These are phyloP conservation scores for Aspergillus novofumigatus DNA, from an alignment of 2,329 filamentous ascomycete species.

Conservation along the genomic window DNA sequence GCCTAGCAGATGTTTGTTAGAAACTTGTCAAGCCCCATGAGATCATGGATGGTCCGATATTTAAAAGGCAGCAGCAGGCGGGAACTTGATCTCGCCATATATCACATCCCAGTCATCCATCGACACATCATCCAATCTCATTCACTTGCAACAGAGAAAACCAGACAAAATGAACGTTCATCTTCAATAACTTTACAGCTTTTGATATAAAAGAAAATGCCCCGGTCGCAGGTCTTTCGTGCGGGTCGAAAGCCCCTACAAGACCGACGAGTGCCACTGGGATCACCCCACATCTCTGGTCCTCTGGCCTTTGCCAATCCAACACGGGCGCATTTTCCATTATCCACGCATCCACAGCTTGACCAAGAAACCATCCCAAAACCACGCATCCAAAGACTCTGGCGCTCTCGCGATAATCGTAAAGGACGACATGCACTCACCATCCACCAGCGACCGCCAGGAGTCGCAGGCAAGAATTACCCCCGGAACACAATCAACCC, in stretches of 20 bases:
- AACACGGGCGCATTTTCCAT: slow-evolving; percentile 39
- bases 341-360: slow-evolving; percentile 2
- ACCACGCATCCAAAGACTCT: slow-evolving; percentile 28
- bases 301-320: slow-evolving; percentile 50
- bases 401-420: slow-evolving; percentile 45
- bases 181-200: neutral
- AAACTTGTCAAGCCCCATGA: too few species aligned
- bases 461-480: slow-evolving; percentile 18
- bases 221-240: neutral
- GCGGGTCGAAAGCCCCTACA: neutral
- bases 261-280: neutral
- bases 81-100: too few species aligned
- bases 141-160: neutral
- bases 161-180: neutral
- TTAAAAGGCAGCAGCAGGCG: too few species aligned
- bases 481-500: slow-evolving; percentile 33
- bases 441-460: slow-evolving; percentile 23
- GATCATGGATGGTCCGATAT: too few species aligned
- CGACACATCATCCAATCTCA: neutral
- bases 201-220: neutral
- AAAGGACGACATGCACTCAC: slow-evolving; percentile 45
- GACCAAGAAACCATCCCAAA: slow-evolving; percentile 2
- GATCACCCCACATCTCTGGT: slow-evolving; percentile 25
- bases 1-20: too few species aligned
- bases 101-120: too few species aligned